Evolutionary conservation across 1,139 yeast species (phyloP).

Genomic region (Lodderomyces theae): DNA sequence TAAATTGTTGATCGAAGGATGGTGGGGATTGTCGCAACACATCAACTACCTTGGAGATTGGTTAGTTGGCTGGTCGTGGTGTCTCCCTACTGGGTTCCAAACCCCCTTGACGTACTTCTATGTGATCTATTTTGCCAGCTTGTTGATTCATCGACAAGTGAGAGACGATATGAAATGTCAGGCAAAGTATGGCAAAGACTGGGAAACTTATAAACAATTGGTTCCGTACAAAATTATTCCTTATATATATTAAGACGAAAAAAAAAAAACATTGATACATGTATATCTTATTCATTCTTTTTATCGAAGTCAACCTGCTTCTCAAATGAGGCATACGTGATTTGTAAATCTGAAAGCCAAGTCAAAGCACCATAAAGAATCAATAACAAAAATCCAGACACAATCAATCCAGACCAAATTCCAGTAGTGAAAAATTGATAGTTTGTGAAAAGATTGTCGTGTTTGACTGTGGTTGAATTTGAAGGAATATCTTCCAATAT

Average conservation of each 20-base stretch:
- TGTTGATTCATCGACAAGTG: conserved; percentile 81
- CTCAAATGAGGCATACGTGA: conserved; percentile 71
- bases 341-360: conserved; percentile 62
- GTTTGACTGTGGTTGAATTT: conserved; percentile 12
- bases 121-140: conserved; percentile 74
- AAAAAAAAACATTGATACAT: not conserved
- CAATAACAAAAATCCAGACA: conserved; percentile 50
- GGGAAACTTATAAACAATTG: conserved; percentile 74
- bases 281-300: conserved; percentile 48
- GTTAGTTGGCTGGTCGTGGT: conserved; percentile 90
- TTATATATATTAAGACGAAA: conserved; percentile 57
- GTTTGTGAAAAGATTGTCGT: conserved; percentile 32
- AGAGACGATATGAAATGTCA: conserved; percentile 93
- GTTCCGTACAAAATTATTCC: conserved; percentile 95
- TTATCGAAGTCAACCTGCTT: conserved; percentile 62
- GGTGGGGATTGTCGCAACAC: conserved; percentile 96
- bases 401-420: conserved; percentile 64
- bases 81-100: conserved; percentile 80
- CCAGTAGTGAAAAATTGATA: conserved; percentile 54
- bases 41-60: conserved; percentile 95
- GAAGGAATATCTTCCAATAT: conserved; percentile 16
- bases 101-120: conserved; percentile 88
- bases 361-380: conserved; percentile 54
- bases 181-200: conserved; percentile 76
- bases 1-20: conserved; percentile 78